Conservation (phyloP, 192 early-diverging fungal species). For the Spizellomyces sp. region DNA sequence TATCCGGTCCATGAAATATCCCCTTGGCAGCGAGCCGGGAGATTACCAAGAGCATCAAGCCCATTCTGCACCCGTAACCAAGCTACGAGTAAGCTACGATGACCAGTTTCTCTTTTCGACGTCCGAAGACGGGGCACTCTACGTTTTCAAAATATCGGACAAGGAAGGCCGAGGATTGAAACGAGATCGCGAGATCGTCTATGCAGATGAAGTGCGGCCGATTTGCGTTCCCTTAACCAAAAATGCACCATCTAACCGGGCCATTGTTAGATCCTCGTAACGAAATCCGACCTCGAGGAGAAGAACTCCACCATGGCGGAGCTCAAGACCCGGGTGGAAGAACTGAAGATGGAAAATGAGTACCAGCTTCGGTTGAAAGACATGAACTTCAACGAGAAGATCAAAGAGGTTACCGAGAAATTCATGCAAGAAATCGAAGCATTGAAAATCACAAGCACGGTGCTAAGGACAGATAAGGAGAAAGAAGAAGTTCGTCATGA, state of each 20-base stretch:
- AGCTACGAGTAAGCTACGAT: conserved; percentile 57
- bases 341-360: conserved; percentile 71
- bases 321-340: conserved; percentile 61
- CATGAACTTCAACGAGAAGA: conserved; percentile 72
- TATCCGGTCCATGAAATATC: conserved; percentile 61
- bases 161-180: conserved; percentile 55
- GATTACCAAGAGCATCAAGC: conserved; percentile 65
- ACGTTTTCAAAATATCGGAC: conserved; percentile 60
- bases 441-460: conserved; percentile 59
- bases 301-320: conserved; percentile 60
- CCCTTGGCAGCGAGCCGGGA: conserved; percentile 45
- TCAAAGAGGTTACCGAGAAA: conserved; percentile 67
- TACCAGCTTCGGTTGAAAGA: conserved; percentile 68
- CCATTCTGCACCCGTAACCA: conserved; percentile 55
- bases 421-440: conserved; percentile 67
- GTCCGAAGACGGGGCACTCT: conserved; percentile 58
- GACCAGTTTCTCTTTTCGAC: conserved; percentile 63
- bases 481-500: conserved; percentile 64
- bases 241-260: neutral
- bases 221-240: conserved; percentile 5
- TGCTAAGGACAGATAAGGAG: conserved; percentile 63
- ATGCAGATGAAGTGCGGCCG: conserved; percentile 56
- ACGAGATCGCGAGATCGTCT: conserved; percentile 53
- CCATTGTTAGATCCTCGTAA: conserved; percentile 55
- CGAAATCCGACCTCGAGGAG: conserved; percentile 65